Evolutionary conservation across 345 rosid genomes (phyloP).

Genomic region (Carallia pectinifolia): DNA sequence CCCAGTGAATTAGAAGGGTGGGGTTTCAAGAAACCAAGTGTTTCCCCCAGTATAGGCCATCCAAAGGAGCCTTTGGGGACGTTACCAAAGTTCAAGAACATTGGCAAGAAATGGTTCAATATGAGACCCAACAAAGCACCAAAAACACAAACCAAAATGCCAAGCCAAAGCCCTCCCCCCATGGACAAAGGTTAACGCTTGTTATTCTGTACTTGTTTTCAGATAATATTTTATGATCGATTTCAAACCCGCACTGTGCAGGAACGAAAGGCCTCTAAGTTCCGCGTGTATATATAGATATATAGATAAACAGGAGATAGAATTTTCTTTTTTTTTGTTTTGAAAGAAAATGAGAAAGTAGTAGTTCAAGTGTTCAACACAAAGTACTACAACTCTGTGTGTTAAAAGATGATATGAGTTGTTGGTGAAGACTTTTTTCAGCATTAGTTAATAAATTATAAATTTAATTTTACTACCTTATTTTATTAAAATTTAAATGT

Average conservation of each 20-base stretch:
- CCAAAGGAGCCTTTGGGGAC: conserved; percentile 54
- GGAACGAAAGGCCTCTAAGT: conserved; percentile 11
- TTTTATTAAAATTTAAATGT: too few species aligned
- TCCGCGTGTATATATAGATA: conserved; percentile 22
- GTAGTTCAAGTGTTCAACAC: too few species aligned
- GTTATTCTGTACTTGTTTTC: not conserved
- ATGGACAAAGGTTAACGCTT: conserved; percentile 10
- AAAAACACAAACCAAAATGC: conserved; percentile 21
- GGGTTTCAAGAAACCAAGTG: conserved; percentile 47
- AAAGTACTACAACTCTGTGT: too few species aligned
- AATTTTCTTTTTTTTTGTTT: not conserved
- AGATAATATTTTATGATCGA: not conserved
- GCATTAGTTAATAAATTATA: too few species aligned
- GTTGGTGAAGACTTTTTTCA: too few species aligned
- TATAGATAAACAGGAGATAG: not conserved
- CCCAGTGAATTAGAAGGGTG: conserved; percentile 52
- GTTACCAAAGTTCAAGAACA: conserved; percentile 28
- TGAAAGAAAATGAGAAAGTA: too few species aligned
- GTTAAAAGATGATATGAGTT: too few species aligned
- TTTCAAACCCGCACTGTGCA: not conserved
- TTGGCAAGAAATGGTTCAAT: conserved; percentile 38
- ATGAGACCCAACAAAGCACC: conserved; percentile 22
- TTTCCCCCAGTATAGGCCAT: conserved; percentile 61
- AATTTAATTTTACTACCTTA: too few species aligned
- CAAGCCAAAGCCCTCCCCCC: conserved; percentile 34